phyloP scores from a whole-genome alignment of 768 basidiomycete species.

The Termitomyces titanicus region DNA sequence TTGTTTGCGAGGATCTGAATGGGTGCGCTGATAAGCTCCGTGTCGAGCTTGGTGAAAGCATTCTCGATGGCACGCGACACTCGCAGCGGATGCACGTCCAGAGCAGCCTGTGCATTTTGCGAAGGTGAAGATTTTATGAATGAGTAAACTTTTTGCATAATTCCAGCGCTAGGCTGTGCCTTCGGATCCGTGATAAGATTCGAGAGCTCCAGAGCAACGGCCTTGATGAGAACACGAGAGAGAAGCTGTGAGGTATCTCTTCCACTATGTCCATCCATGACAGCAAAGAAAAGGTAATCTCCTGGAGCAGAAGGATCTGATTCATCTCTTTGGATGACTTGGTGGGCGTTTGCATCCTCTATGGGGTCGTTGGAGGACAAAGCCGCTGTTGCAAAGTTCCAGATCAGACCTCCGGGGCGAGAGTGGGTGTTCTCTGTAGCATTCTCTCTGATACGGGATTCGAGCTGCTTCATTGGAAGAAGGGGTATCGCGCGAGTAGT shows the following conservation, averaged over 20 bases:
- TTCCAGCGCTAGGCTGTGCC: constrained; percentile 23
- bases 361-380: constrained; percentile 87
- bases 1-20: constrained; percentile 63
- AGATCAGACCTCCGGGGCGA: constrained; percentile 53
- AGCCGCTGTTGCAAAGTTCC: constrained; percentile 77
- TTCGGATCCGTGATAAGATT: constrained; percentile 40
- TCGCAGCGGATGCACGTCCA: constrained; percentile 41
- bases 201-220: constrained; percentile 74
- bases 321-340: constrained; percentile 61
- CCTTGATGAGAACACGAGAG: constrained; percentile 79
- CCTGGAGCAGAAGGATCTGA: constrained; percentile 58
- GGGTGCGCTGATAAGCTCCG: constrained; percentile 78
- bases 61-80: constrained; percentile 67
- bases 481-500: constrained; percentile 49
- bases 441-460: constrained; percentile 55
- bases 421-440: constrained; percentile 41
- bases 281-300: constrained; percentile 79
- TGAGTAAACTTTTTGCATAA: constrained; percentile 36
- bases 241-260: constrained; percentile 81
- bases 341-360: constrained; percentile 81
- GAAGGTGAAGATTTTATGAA: constrained; percentile 31
- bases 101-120: constrained; percentile 17
- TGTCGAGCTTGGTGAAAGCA: constrained; percentile 82
- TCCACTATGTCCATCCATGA: constrained; percentile 92
- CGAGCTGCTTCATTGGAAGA: constrained; percentile 49